A percentile compares a stretch with the other conserved stretches of the same genome.
These are phyloP conservation scores for Aaosphaeria pasadenensis DNA, from an alignment of 2,329 filamentous ascomycete species.

Conservation along the genomic window DNA sequence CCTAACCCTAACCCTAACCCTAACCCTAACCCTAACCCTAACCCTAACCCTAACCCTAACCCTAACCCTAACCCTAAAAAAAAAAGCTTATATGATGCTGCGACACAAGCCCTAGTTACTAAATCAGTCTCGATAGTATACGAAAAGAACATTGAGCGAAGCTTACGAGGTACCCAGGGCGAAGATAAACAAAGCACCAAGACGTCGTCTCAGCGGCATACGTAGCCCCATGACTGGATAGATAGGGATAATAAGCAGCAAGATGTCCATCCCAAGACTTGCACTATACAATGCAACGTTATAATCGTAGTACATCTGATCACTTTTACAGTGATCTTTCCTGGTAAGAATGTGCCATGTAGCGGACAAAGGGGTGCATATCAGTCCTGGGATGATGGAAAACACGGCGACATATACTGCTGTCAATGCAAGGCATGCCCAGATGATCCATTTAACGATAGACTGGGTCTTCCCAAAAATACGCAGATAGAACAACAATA, in stretches of 20 bases:
- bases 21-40: too few relatives aligned
- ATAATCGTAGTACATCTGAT: slow-evolving; percentile 14
- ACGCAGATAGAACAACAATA: slow-evolving; percentile 19
- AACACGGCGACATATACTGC: slow-evolving; percentile 16
- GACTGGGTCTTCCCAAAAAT: slow-evolving; percentile 13
- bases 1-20: too few relatives aligned
- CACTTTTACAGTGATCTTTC: slow-evolving; percentile 7
- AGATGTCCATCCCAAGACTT: slow-evolving; percentile 19
- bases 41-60: too few relatives aligned
- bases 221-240: slow-evolving; percentile 16
- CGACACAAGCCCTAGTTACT: too few relatives aligned
- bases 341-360: slow-evolving; percentile 15
- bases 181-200: slow-evolving; percentile 6
- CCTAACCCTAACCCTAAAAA: too few relatives aligned
- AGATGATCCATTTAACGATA: slow-evolving; percentile 2
- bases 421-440: slow-evolving; percentile 12
- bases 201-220: slow-evolving; percentile 12
- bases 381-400: slow-evolving; percentile 17
- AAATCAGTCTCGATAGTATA: too few relatives aligned
- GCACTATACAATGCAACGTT: slow-evolving; percentile 17
- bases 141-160: background rate
- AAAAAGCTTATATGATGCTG: too few relatives aligned
- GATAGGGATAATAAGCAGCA: slow-evolving; percentile 21
- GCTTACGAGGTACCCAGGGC: slow-evolving; percentile 6
- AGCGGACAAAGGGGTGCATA: slow-evolving; percentile 13